Base-by-base conservation (phyloP, 2,329 filamentous ascomycete species). In the Neoarthrinium moseri region DNA sequence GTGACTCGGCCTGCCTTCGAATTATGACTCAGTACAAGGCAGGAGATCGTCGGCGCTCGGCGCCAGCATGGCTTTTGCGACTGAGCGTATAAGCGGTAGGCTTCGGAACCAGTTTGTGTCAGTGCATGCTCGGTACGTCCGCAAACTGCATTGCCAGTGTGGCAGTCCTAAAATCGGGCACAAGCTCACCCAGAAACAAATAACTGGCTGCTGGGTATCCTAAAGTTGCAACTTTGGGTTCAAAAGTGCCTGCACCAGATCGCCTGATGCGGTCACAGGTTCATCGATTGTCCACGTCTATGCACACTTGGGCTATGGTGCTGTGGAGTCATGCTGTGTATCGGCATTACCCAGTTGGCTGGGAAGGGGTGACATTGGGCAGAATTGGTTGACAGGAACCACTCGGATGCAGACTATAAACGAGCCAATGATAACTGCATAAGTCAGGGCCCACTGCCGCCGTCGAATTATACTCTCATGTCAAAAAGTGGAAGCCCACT, bases 321-420 rank as follows among this genome's bases (percentile, higher is more conserved):
- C 13, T 37, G 35, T 37, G 35, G 35, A 37, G 35, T 37, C 35
- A n/a, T n/a, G n/a, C n/a, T n/a, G n/a, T n/a, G n/a, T 20, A 18
- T 13, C 17, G 15, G 10, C n/a, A 34, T 8, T 6, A 6, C n/a
- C 7, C n/a, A 34, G 8, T 34, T 34, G 32, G 32, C 6, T n/a
- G 18, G 35, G 22, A 37, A 21, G 32, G 18, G 15, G 10, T 18
- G 17, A 21, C 17, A 22, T 37, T 37, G 35, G 35, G 35, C 18
- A 4, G 22, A 21, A 37, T 37, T 34, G n/a, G 18, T 8, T 35
- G 33, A 11, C 3, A 20, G 18, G 15, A 18, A 6, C 33, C 20
- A 12, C 33, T 35, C 22, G 20, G 33, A 2, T 20, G 20, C 17
- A 35, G 17, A 35, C 33, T 12, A 35, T 26, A 40, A 40, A 26